Percentiles rank a stretch among this genome's conserved stretches.
Conservation (phyloP, 2,329 filamentous ascomycete species). For the Zasmidium cellare region DNA sequence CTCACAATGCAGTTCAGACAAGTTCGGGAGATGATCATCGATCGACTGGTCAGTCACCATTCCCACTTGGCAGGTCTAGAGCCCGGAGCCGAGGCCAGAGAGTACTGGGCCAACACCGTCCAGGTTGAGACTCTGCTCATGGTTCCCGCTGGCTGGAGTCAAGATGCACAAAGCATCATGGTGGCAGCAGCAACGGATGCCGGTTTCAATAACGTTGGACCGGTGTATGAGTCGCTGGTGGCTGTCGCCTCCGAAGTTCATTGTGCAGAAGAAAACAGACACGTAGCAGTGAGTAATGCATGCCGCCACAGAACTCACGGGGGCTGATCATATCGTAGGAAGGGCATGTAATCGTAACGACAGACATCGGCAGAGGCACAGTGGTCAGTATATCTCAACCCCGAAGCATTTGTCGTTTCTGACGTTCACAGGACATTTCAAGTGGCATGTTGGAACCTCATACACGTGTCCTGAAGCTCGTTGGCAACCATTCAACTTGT, state of each 20-base stretch:
- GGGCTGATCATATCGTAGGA: not conserved
- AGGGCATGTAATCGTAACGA: not conserved
- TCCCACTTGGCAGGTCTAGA: not conserved
- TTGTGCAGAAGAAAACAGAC: not conserved
- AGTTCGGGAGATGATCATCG: not conserved
- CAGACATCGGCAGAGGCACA: not conserved
- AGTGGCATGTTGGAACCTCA: not conserved
- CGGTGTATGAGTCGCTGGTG: not conserved
- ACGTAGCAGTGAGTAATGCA: not conserved
- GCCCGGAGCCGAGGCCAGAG: not conserved
- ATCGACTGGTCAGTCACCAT: not conserved
- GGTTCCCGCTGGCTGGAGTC: not conserved
- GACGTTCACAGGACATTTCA: not conserved
- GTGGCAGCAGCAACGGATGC: not conserved
- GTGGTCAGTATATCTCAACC: not conserved
- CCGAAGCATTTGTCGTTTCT: not conserved
- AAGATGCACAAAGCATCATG: not conserved
- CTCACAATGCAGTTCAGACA: not conserved
- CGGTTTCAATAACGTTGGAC: not conserved
- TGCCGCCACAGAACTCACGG: not conserved
- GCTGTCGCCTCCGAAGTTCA: not conserved
- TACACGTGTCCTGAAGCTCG: not conserved
- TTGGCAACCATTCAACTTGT: not conserved
- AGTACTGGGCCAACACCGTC: not conserved
- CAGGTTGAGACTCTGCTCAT: not conserved